A percentile compares a stretch with the other conserved stretches of the same genome.
Conservation (phyloP, 768 basidiomycete genomes). For the Pisolithus marmoratus region DNA sequence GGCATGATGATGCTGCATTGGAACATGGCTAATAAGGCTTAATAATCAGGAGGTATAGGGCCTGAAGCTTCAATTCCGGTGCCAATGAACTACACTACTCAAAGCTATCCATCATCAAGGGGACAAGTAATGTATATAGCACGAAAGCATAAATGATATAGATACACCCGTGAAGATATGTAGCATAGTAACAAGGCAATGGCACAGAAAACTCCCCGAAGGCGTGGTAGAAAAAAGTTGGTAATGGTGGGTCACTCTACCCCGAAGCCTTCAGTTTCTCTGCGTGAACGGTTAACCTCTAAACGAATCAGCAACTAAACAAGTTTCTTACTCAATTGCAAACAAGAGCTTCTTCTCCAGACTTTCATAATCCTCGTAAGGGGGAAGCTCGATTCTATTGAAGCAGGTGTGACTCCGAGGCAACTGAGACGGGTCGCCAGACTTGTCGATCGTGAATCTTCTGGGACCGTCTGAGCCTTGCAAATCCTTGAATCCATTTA, state of each 20-base stretch:
- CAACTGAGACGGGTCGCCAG: slow-evolving; percentile 80
- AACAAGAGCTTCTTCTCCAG: slow-evolving; percentile 81
- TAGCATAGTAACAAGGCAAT: background rate
- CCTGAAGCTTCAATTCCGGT: no score
- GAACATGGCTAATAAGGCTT: no score
- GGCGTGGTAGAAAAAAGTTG: slow-evolving; percentile 1
- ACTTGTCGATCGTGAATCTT: slow-evolving; percentile 93
- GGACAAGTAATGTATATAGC: no score
- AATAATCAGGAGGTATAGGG: no score
- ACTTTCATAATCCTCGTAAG: slow-evolving; percentile 84
- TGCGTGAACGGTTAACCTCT: slow-evolving; percentile 23
- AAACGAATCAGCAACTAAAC: background rate
- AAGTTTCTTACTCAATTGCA: slow-evolving; percentile 66
- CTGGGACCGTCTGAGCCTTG: slow-evolving; percentile 92
- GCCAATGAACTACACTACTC: no score
- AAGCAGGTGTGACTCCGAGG: slow-evolving; percentile 94
- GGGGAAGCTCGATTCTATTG: slow-evolving; percentile 83
- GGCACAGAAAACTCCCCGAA: background rate
- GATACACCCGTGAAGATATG: background rate
- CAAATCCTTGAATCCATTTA: slow-evolving; percentile 92
- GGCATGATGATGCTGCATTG: no score
- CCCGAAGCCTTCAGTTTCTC: slow-evolving; percentile 76
- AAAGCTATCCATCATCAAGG: no score
- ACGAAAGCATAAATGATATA: background rate
- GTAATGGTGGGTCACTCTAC: slow-evolving; percentile 39